These are phyloP conservation scores for Russula sp. DNA, from an alignment of 768 basidiomycete species.

Conservation along the genomic window DNA sequence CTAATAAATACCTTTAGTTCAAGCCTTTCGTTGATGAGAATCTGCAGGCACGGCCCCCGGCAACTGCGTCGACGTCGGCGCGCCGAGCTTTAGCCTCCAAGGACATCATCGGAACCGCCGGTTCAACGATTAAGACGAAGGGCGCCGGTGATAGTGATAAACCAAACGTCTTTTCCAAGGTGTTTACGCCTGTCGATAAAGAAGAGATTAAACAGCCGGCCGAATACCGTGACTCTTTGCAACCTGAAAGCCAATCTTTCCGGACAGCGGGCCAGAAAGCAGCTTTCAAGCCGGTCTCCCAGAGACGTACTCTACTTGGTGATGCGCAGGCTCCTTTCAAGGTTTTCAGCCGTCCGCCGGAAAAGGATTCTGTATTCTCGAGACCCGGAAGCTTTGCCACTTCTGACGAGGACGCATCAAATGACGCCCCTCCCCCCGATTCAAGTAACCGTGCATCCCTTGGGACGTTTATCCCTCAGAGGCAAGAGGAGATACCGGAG, in stretches of 20 bases:
- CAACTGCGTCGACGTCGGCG: slow-evolving; percentile 35
- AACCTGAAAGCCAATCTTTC: slow-evolving; percentile 10
- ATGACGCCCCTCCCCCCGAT: slow-evolving; percentile 18
- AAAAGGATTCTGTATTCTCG: slow-evolving; percentile 37
- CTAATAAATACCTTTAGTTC: slow-evolving; percentile 45
- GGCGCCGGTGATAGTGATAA: slow-evolving; percentile 29
- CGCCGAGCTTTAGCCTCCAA: slow-evolving; percentile 53
- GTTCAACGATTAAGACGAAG: slow-evolving; percentile 25
- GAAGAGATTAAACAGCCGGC: slow-evolving; percentile 18
- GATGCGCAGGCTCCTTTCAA: slow-evolving; percentile 46
- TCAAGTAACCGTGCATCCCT: slow-evolving; percentile 32
- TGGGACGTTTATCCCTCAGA: slow-evolving; percentile 28
- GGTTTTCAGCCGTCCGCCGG: slow-evolving; percentile 70
- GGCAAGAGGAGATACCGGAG: slow-evolving; percentile 6
- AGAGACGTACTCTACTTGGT: slow-evolving; percentile 40
- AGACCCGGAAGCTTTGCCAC: slow-evolving; percentile 40
- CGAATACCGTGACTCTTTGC: background rate
- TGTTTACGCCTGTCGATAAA: slow-evolving; percentile 52
- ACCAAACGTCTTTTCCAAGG: slow-evolving; percentile 54
- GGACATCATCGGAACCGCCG: slow-evolving; percentile 40
- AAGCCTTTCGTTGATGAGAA: slow-evolving; percentile 62
- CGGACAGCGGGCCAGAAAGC: slow-evolving; percentile 12
- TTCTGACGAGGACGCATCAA: slow-evolving; percentile 35
- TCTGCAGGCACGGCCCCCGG: slow-evolving; percentile 44
- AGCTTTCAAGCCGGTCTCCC: slow-evolving; percentile 3